Evolutionary conservation across 2,329 filamentous ascomycete species (phyloP).

Genomic region (Aureobasidium sp.): DNA sequence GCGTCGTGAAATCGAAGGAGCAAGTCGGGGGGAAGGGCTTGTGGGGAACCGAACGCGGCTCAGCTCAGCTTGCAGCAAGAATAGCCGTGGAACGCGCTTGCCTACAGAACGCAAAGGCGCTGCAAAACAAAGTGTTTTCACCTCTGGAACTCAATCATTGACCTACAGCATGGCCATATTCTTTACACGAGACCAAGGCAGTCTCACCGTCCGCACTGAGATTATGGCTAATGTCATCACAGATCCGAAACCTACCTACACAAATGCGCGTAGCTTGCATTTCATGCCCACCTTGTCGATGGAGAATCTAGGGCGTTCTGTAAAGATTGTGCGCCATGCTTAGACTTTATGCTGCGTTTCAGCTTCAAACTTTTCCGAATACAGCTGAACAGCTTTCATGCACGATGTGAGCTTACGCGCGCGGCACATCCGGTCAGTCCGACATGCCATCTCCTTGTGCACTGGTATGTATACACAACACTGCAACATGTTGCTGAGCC

Average conservation of each 20-base stretch:
- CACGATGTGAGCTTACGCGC: background rate
- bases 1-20: background rate
- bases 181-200: no score
- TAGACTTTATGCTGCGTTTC: background rate
- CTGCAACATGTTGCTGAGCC: background rate
- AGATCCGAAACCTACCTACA: no score
- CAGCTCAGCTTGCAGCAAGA: background rate
- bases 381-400: background rate
- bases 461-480: background rate
- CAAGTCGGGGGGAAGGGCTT: background rate
- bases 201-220: no score
- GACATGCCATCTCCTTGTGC: background rate
- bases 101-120: background rate
- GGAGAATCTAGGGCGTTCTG: background rate
- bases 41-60: background rate
- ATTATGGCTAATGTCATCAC: no score
- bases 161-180: no score
- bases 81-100: background rate
- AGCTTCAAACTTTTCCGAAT: background rate
- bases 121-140: no score
- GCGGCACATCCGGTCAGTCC: background rate
- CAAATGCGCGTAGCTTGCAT: no score
- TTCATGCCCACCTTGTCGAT: no score
- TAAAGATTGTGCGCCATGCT: background rate
- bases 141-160: no score